Evolutionary conservation across 2,329 filamentous ascomycete species (phyloP).

Genomic region (Tolypocladium nubicola): DNA sequence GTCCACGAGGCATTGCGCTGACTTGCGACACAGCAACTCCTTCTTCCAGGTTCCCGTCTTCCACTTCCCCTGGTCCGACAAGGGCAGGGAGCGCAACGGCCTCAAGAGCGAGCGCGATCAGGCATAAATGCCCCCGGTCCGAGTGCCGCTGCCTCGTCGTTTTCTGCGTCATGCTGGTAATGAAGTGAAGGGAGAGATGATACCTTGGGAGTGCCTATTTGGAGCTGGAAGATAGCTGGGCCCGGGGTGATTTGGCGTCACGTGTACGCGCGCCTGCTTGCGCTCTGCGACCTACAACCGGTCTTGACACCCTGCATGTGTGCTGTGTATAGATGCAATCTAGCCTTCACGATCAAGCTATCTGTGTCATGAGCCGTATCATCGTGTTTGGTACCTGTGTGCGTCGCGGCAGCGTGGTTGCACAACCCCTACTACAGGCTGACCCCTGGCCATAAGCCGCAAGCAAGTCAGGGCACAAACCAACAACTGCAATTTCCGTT

Average conservation of each 20-base stretch:
- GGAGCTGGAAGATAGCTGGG: background rate
- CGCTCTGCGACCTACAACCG: background rate
- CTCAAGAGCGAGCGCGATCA: constrained; percentile 25
- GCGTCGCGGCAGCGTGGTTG: background rate
- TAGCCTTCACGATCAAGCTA: background rate
- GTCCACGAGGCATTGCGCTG: constrained; percentile 13
- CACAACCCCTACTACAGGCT: background rate
- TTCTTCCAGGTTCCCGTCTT: constrained; percentile 90
- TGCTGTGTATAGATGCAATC: background rate
- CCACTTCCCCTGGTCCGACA: constrained; percentile 91
- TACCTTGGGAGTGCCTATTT: background rate
- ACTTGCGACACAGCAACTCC: constrained; percentile 48
- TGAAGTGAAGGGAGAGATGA: background rate
- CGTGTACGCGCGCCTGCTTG: background rate
- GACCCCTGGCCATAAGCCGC: too few relatives aligned
- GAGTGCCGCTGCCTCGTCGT: background rate
- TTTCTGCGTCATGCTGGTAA: background rate
- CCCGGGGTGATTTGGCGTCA: background rate
- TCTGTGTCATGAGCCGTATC: background rate
- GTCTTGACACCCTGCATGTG: background rate
- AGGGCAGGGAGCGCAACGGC: constrained; percentile 49
- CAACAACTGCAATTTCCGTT: background rate
- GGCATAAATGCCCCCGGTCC: constrained; percentile 3
- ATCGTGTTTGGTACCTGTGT: background rate
- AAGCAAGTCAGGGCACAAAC: background rate